Percentiles rank a stretch among this genome's conserved stretches.
These are phyloP conservation scores for Fomitopsis pulvina DNA, from an alignment of 768 basidiomycete species.

Conservation along the genomic window DNA sequence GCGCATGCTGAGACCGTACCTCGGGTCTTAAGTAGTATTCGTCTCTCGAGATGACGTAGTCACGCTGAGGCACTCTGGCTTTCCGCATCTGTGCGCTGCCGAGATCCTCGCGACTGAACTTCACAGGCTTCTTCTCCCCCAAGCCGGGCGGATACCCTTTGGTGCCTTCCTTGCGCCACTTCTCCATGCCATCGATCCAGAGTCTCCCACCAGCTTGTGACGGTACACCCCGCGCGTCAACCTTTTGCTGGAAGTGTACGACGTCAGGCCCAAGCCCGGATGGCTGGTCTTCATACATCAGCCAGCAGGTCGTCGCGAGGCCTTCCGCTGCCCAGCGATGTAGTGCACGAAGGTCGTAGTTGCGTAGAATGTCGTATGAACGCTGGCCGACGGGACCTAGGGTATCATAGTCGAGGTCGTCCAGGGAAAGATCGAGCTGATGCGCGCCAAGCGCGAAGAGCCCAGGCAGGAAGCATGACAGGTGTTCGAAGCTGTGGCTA, in stretches of 20 bases:
- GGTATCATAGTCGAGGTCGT: conserved; percentile 39
- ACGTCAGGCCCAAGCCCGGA: conserved; percentile 66
- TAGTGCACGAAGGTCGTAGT: conserved; percentile 50
- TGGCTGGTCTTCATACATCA: conserved; percentile 65
- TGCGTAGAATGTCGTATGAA: conserved; percentile 30
- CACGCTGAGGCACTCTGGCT: conserved; percentile 22
- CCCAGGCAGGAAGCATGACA: conserved; percentile 76
- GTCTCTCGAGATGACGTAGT: conserved; percentile 43
- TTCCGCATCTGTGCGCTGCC: conserved; percentile 17
- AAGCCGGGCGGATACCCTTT: conserved; percentile 49
- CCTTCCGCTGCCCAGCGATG: conserved; percentile 76
- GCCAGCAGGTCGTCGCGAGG: conserved; percentile 63
- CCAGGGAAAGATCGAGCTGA: conserved; percentile 42
- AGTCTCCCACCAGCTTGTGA: conserved; percentile 11
- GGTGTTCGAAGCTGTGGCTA: conserved; percentile 57
- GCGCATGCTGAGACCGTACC: conserved; percentile 39
- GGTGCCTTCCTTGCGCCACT: conserved; percentile 29
- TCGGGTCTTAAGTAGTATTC: conserved; percentile 65
- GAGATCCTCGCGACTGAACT: conserved; percentile 19
- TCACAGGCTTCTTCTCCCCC: conserved; percentile 32
- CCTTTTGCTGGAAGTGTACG: conserved; percentile 27
- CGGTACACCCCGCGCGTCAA: background rate
- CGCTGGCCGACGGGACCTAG: conserved; percentile 25
- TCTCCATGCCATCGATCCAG: conserved; percentile 48
- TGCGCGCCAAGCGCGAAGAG: conserved; percentile 66